phyloP scores from a whole-genome alignment of 495 filamentous ascomycete genomes.

The Podospora fimiseda region DNA sequence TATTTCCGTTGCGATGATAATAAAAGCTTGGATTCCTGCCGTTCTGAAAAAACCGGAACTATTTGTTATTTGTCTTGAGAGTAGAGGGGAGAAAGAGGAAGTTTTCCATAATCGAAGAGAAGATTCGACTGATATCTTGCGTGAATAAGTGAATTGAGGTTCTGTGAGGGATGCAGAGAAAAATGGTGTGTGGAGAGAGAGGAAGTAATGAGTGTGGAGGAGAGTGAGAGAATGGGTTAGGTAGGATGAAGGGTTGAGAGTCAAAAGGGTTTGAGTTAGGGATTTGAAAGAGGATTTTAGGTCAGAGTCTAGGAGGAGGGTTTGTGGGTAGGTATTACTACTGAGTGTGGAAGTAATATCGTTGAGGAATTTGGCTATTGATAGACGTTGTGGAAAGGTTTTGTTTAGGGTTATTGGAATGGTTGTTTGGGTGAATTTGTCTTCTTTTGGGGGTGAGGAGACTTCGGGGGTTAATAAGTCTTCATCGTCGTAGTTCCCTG shows the following conservation, averaged over 20 bases:
- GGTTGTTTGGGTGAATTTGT: constrained; percentile 39
- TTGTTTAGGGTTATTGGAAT: constrained; percentile 40
- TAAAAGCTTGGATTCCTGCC: constrained; percentile 32
- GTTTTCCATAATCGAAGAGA: constrained; percentile 45
- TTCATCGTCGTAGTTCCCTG: constrained; percentile 44
- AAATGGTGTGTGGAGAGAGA: constrained; percentile 46
- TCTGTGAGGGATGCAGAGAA: constrained; percentile 29
- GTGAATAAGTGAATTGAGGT: constrained; percentile 43
- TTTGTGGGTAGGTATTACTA: constrained; percentile 26
- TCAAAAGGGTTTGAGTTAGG: constrained; percentile 33
- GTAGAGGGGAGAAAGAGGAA: constrained; percentile 22
- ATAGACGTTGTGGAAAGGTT: constrained; percentile 42
- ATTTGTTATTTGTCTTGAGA: constrained; percentile 3
- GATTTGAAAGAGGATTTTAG: constrained; percentile 32
- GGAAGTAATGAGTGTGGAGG: constrained; percentile 40
- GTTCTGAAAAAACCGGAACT: constrained; percentile 39
- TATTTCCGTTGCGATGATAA: constrained; percentile 45
- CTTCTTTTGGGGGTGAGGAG: constrained; percentile 20
- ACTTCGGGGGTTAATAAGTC: constrained; percentile 20
- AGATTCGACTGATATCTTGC: constrained; percentile 42
- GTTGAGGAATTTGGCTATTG: constrained; percentile 43
- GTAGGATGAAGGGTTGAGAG: no score
- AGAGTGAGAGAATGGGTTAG: constrained; percentile 37
- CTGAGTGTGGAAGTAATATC: constrained; percentile 26
- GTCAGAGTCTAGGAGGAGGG: constrained; percentile 27